phyloP scores from a whole-genome alignment of 1,139 yeast genomes.

The Pichia sp. region DNA sequence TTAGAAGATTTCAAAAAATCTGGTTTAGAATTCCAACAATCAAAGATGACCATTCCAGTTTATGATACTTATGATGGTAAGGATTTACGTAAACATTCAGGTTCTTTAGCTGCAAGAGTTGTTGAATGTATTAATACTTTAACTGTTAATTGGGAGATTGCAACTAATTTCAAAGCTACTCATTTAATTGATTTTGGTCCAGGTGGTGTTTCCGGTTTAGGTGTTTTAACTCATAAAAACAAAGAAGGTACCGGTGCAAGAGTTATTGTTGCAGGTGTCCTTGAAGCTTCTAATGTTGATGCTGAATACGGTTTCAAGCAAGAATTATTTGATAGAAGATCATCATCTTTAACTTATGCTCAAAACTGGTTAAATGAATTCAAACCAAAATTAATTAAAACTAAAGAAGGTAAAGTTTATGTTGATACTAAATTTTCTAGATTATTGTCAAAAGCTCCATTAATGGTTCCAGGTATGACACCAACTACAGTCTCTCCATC shows the following conservation, averaged over 20 bases:
- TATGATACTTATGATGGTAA: slow-evolving; percentile 84
- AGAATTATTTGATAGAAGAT: slow-evolving; percentile 76
- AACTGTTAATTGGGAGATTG: slow-evolving; percentile 92
- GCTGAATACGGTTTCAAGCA: slow-evolving; percentile 94
- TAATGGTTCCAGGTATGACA: slow-evolving; percentile 99
- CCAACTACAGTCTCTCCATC: slow-evolving; percentile 96
- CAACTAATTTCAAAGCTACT: slow-evolving; percentile 74
- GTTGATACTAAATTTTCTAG: slow-evolving; percentile 94
- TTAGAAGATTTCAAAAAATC: slow-evolving; percentile 56
- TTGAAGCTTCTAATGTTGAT: slow-evolving; percentile 59
- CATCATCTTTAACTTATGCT: slow-evolving; percentile 67
- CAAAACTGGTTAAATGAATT: slow-evolving; percentile 87
- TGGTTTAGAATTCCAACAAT: slow-evolving; percentile 49
- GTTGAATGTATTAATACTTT: slow-evolving; percentile 78
- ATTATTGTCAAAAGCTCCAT: slow-evolving; percentile 89
- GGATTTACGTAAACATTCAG: slow-evolving; percentile 54
- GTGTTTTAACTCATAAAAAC: slow-evolving; percentile 92
- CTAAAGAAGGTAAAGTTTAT: slow-evolving; percentile 61
- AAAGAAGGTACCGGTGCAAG: slow-evolving; percentile 99
- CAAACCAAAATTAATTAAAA: slow-evolving; percentile 79
- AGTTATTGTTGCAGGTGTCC: slow-evolving; percentile 85
- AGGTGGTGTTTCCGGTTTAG: slow-evolving; percentile 96
- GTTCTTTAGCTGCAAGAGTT: slow-evolving; percentile 58
- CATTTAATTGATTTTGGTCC: slow-evolving; percentile 97
- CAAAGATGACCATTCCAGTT: slow-evolving; percentile 72